These are phyloP conservation scores for Tetrastigma voinierianum DNA, from an alignment of 164 flowering plant species.

Conservation along the genomic window DNA sequence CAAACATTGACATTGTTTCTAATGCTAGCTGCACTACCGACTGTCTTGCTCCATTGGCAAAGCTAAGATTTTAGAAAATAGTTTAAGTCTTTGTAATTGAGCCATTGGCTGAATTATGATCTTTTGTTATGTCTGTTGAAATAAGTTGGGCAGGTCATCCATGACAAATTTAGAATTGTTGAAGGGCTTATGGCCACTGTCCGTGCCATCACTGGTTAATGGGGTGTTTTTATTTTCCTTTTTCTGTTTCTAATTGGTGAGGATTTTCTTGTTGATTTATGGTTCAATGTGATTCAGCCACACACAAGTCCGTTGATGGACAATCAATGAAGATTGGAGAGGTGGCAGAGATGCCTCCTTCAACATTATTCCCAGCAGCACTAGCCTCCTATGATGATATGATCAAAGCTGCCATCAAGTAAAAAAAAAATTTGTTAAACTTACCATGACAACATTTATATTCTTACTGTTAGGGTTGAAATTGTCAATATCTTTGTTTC, in stretches of 20 bases:
- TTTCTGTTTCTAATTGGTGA: background rate
- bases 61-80: conserved; percentile 29
- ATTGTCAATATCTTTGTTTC: too few species aligned
- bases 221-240: background rate
- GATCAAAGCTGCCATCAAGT: conserved; percentile 35
- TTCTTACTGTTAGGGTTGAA: too few species aligned
- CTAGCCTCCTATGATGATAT: conserved; percentile 22
- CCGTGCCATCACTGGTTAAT: conserved; percentile 27
- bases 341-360: conserved; percentile 29
- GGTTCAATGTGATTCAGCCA: conserved; percentile 11
- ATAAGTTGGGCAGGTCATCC: conserved; percentile 16
- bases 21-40: conserved; percentile 88
- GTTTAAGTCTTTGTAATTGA: background rate
- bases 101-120: background rate
- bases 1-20: conserved; percentile 34
- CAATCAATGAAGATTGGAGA: conserved; percentile 32
- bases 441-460: too few species aligned
- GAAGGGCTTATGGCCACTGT: conserved; percentile 35
- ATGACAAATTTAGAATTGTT: conserved; percentile 27
- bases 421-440: background rate
- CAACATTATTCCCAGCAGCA: conserved; percentile 28
- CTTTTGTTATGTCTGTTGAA: background rate
- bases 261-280: background rate
- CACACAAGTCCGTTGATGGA: conserved; percentile 29
- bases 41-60: conserved; percentile 79